Evolutionary conservation across 2,329 filamentous ascomycete species (phyloP).

Genomic region (Calonectria crousiana): DNA sequence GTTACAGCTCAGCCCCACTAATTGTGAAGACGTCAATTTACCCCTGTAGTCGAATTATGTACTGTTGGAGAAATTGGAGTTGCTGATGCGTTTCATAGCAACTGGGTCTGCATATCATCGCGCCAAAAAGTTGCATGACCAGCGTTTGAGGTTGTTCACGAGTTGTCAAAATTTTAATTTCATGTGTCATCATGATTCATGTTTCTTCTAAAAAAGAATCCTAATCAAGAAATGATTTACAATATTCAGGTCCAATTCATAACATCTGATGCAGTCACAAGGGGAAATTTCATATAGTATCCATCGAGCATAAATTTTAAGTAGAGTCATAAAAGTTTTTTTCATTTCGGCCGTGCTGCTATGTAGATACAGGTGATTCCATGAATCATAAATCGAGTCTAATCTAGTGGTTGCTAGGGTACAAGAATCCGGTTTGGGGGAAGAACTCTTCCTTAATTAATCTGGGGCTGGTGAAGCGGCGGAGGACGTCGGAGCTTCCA

Average conservation of each 20-base stretch:
- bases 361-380: slow-evolving; percentile 20
- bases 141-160: background rate
- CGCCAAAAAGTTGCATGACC: background rate
- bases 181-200: background rate
- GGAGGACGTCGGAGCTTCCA: slow-evolving; percentile 62
- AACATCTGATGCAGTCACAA: background rate
- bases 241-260: background rate
- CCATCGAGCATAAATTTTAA: background rate
- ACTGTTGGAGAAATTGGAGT: background rate
- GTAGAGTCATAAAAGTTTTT: background rate
- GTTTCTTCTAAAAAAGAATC: background rate
- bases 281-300: background rate
- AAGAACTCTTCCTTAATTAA: slow-evolving; percentile 65
- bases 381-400: background rate
- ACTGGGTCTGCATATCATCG: background rate
- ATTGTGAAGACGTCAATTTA: background rate
- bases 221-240: background rate
- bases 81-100: background rate
- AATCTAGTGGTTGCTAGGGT: slow-evolving; percentile 62
- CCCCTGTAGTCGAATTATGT: background rate
- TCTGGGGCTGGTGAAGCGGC: slow-evolving; percentile 63
- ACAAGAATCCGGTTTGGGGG: slow-evolving; percentile 54
- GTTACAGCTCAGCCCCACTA: background rate
- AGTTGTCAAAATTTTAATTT: background rate
- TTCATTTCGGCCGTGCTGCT: background rate